Conservation (phyloP, 331 rosid species). For the Stylosanthes scabra region DNA sequence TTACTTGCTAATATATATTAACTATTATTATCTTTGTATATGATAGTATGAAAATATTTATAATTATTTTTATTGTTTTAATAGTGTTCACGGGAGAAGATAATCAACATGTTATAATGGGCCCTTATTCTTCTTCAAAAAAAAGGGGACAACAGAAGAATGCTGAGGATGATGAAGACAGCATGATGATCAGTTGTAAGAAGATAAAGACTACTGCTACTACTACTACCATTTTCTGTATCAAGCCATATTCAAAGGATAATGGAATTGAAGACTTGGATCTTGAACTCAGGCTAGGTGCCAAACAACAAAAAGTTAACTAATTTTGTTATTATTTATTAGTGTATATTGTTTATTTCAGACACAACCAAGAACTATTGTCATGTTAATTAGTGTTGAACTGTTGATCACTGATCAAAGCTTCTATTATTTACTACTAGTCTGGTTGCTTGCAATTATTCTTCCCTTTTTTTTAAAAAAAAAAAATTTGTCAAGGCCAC, state of each 20-base stretch:
- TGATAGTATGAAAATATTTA: too few species aligned
- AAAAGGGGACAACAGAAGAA: constrained; percentile 28
- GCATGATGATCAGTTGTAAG: constrained; percentile 35
- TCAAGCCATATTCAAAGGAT: constrained; percentile 48
- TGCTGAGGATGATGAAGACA: constrained; percentile 37
- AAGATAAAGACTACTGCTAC: constrained; percentile 44
- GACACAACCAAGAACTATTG: neutral
- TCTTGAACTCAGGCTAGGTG: constrained; percentile 94
- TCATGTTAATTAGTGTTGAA: neutral
- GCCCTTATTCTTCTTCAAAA: constrained; percentile 28
- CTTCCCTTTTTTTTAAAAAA: neutral
- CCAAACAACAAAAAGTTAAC: constrained; percentile 53
- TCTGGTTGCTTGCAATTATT: constrained; percentile 1
- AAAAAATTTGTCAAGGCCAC: neutral
- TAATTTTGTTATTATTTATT: neutral
- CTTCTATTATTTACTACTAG: too few species aligned
- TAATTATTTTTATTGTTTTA: neutral
- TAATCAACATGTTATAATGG: neutral
- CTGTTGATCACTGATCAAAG: too few species aligned
- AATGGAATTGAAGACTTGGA: constrained; percentile 66
- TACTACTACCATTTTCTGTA: constrained; percentile 36
- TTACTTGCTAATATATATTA: too few species aligned
- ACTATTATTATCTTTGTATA: too few species aligned
- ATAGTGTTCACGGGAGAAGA: neutral
- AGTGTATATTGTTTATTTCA: neutral